Percentiles rank a stretch among this genome's conserved stretches.
These are phyloP conservation scores for Pichia nakasei DNA, from an alignment of 805 yeast species.

Conservation along the genomic window DNA sequence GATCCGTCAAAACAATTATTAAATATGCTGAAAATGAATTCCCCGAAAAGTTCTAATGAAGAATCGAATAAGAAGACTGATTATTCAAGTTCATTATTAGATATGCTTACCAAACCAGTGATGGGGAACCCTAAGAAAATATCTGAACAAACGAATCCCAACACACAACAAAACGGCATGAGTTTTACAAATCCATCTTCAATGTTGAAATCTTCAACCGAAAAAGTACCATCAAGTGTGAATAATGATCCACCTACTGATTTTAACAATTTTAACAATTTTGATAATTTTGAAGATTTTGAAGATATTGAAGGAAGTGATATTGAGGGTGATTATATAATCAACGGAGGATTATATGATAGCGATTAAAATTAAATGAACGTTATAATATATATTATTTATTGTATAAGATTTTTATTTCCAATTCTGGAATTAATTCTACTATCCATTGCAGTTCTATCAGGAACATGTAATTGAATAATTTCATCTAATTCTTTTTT, in stretches of 20 bases:
- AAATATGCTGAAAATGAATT: conserved; percentile 4
- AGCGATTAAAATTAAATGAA: not conserved
- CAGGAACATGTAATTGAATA: conserved; percentile 64
- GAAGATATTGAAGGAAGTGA: conserved; percentile 13
- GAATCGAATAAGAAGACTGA: no score
- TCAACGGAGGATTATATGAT: conserved; percentile 9
- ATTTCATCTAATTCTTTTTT: conserved; percentile 63
- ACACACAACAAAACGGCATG: no score
- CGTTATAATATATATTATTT: conserved; percentile 12
- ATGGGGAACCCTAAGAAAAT: not conserved
- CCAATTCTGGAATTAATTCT: conserved; percentile 39
- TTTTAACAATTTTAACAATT: conserved; percentile 16
- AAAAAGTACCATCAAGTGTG: no score
- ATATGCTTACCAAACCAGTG: no score
- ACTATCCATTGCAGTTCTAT: conserved; percentile 73
- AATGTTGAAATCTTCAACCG: no score
- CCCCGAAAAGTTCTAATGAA: not conserved
- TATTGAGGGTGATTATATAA: conserved; percentile 15
- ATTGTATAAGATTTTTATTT: not conserved
- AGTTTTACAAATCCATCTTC: no score
- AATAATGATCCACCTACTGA: not conserved
- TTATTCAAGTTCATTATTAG: not conserved
- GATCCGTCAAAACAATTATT: conserved; percentile 4
- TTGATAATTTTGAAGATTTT: conserved; percentile 16
- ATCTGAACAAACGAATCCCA: no score